Conservation (phyloP, 179 eudicot species). For the Gypsophila paniculata region DNA sequence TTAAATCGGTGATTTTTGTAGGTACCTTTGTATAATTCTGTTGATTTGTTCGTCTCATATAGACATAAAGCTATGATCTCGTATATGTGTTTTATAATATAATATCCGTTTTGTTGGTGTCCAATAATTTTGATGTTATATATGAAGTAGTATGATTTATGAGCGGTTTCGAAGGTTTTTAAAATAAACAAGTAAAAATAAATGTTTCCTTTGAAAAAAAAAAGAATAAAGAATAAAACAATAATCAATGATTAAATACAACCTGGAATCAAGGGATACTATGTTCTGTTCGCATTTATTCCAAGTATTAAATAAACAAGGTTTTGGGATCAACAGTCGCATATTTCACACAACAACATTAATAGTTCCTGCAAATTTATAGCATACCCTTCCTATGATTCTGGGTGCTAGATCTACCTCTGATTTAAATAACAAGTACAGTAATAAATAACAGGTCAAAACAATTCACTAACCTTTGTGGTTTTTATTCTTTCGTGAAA, state of each 20-base stretch:
- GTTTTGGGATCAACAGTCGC: slow-evolving; percentile 12
- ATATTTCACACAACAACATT: slow-evolving; percentile 1
- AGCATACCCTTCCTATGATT: slow-evolving; percentile 1
- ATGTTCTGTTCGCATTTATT: slow-evolving; percentile 4
- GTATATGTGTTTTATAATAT: background rate
- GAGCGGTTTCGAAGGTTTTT: no score
- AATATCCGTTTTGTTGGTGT: background rate
- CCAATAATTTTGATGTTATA: no score
- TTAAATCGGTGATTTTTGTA: background rate
- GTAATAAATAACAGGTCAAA: no score
- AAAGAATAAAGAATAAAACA: background rate
- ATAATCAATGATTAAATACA: background rate
- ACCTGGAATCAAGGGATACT: slow-evolving; percentile 1
- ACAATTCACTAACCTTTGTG: no score
- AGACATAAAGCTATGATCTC: background rate
- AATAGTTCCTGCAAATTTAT: background rate
- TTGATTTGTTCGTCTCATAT: background rate
- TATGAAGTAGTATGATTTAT: no score
- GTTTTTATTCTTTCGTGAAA: no score
- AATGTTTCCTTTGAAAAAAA: no score
- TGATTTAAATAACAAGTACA: no score
- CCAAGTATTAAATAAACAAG: background rate
- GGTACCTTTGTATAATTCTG: background rate
- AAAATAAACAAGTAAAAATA: background rate
- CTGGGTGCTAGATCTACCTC: slow-evolving; percentile 10